phyloP scores from a whole-genome alignment of 1,284 basidiomycete genomes.

The Sporisorium sorghi region DNA sequence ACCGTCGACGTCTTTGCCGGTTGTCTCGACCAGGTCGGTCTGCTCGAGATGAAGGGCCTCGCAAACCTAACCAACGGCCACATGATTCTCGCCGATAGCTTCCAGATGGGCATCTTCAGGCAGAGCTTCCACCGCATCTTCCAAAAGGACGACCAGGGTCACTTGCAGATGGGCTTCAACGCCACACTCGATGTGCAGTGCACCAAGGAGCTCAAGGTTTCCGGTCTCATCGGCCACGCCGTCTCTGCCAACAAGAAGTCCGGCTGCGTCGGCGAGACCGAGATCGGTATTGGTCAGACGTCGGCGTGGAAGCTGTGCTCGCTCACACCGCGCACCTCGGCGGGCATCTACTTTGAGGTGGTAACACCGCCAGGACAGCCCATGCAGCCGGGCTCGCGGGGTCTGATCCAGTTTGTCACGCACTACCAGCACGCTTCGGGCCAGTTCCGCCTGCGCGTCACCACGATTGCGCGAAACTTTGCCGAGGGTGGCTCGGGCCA shows the following conservation, averaged over 20 bases:
- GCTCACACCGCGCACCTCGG: constrained; percentile 86
- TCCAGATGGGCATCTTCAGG: constrained; percentile 98
- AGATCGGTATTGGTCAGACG: constrained; percentile 98
- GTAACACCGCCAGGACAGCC: constrained; percentile 98
- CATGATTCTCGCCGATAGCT: constrained; percentile 95
- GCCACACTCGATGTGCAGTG: constrained; percentile 98
- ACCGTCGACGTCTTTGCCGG: constrained; percentile 95
- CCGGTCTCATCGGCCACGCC: constrained; percentile 95
- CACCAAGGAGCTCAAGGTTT: constrained; percentile 98
- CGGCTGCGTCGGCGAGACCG: constrained; percentile 95
- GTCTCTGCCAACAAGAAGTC: constrained; percentile 98
- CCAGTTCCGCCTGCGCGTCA: constrained; percentile 91
- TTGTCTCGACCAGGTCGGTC: constrained; percentile 96
- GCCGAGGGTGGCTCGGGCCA: constrained; percentile 94
- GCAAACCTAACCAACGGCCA: constrained; percentile 95
- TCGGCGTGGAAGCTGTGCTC: constrained; percentile 99
- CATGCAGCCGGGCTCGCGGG: constrained; percentile 87
- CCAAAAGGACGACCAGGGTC: constrained; percentile 91
- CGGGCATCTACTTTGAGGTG: constrained; percentile 97
- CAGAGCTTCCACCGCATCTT: constrained; percentile 95
- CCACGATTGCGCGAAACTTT: constrained; percentile 95
- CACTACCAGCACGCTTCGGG: constrained; percentile 98
- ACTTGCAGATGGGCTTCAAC: constrained; percentile 97
- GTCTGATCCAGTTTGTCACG: constrained; percentile 97
- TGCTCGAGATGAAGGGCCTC: constrained; percentile 96